Percentiles rank a stretch among this genome's conserved stretches.
Evolutionary conservation across 441 rosid species (phyloP).

Genomic region (Erysimum pusillum): DNA sequence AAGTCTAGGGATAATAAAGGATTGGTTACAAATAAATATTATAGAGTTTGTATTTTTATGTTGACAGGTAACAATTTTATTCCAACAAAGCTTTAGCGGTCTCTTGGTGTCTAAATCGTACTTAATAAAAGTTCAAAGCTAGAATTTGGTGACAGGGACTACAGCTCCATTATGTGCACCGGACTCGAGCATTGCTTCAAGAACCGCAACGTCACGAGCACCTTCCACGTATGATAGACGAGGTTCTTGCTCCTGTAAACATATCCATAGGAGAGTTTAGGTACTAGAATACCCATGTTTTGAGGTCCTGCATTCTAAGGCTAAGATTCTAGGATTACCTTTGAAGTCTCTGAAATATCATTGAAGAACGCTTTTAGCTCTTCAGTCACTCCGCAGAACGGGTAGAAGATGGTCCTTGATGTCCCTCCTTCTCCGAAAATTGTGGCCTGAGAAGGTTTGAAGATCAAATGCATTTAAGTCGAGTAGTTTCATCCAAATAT

Average conservation of each 20-base stretch:
- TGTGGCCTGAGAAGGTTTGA: slow-evolving; percentile 73
- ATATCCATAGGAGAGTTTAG: too few species aligned
- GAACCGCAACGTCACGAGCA: slow-evolving; percentile 87
- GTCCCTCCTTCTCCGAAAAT: slow-evolving; percentile 67
- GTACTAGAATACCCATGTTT: background rate
- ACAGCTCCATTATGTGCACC: slow-evolving; percentile 70
- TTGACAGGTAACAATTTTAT: slow-evolving; percentile 20
- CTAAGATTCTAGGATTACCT: slow-evolving; percentile 55
- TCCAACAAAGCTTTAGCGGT: slow-evolving; percentile 20
- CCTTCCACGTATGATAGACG: slow-evolving; percentile 88
- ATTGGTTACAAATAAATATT: slow-evolving; percentile 12
- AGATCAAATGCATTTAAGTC: slow-evolving; percentile 24
- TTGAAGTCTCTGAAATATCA: slow-evolving; percentile 66
- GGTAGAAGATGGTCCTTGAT: slow-evolving; percentile 68
- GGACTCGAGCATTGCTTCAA: slow-evolving; percentile 97
- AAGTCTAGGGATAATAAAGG: background rate
- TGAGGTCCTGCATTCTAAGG: slow-evolving; percentile 16
- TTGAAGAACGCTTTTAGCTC: slow-evolving; percentile 85
- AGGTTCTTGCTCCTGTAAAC: slow-evolving; percentile 73
- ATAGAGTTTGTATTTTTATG: background rate
- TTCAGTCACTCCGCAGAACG: slow-evolving; percentile 91
- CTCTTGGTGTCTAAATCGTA: slow-evolving; percentile 7
- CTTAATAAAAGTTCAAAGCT: slow-evolving; percentile 30
- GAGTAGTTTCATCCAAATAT: slow-evolving; percentile 25
- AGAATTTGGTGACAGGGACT: slow-evolving; percentile 67